phyloP scores from a whole-genome alignment of 2,329 filamentous ascomycete species.

The Rhinocladiella mackenziei region DNA sequence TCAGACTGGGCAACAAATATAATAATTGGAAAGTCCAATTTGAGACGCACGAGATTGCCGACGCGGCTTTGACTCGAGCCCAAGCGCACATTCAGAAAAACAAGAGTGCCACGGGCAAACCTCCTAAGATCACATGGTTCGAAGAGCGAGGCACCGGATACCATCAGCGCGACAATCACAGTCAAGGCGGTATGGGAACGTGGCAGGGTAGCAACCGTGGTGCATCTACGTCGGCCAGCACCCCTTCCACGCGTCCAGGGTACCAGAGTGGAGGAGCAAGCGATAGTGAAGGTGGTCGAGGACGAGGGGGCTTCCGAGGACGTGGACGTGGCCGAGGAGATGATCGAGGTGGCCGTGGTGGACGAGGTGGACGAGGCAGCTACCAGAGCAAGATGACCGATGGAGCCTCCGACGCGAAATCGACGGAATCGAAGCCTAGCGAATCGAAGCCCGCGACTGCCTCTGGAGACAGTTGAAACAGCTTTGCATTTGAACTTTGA shows the following conservation, averaged over 20 bases:
- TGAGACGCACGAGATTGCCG: slow-evolving; percentile 72
- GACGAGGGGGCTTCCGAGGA: slow-evolving; percentile 51
- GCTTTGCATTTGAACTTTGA: slow-evolving; percentile 4
- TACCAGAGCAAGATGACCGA: slow-evolving; percentile 57
- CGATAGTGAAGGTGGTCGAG: slow-evolving; percentile 66
- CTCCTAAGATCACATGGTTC: slow-evolving; percentile 79
- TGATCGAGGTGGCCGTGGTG: slow-evolving; percentile 54
- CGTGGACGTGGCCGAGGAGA: slow-evolving; percentile 57
- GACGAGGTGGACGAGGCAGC: slow-evolving; percentile 57
- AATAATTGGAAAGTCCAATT: slow-evolving; percentile 89
- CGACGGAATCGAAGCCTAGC: slow-evolving; percentile 36
- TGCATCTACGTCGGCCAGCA: slow-evolving; percentile 57
- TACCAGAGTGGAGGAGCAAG: slow-evolving; percentile 83
- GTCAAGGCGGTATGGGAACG: slow-evolving; percentile 50
- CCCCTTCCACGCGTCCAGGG: slow-evolving; percentile 58
- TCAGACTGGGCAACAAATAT: slow-evolving; percentile 58
- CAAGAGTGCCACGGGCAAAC: slow-evolving; percentile 65
- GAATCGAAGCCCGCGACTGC: slow-evolving; percentile 28
- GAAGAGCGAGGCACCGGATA: slow-evolving; percentile 56
- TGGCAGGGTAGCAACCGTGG: slow-evolving; percentile 58
- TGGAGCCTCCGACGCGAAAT: slow-evolving; percentile 43
- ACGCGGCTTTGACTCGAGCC: slow-evolving; percentile 65
- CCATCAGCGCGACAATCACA: slow-evolving; percentile 35
- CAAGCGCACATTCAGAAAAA: slow-evolving; percentile 72
- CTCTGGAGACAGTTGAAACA: slow-evolving; percentile 18